phyloP scores from a whole-genome alignment of 169 alveolate species.

The Plasmodium adleri region DNA sequence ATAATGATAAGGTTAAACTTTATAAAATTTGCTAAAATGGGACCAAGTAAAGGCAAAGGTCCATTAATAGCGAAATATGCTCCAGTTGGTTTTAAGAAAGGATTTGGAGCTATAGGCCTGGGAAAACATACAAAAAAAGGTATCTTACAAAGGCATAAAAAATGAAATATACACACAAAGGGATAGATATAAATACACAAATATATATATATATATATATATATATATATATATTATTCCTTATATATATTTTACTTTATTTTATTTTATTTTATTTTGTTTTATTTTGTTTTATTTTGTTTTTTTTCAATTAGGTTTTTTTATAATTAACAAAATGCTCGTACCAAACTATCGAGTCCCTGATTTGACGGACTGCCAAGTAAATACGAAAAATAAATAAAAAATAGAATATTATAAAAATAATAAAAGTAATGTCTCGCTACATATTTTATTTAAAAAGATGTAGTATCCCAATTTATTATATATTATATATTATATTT shows the following conservation, averaged over 20 bases:
- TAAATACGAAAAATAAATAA: slow-evolving; percentile 15
- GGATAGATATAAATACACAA: not conserved
- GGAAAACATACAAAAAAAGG: slow-evolving; percentile 92
- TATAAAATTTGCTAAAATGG: slow-evolving; percentile 81
- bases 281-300: too few relatives aligned
- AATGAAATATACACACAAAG: not conserved
- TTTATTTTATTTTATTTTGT: not conserved
- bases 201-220: not conserved
- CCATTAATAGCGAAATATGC: slow-evolving; percentile 90
- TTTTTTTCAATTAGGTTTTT: slow-evolving; percentile 81
- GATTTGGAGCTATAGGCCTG: slow-evolving; percentile 91
- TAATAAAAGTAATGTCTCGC: not conserved
- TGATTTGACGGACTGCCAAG: slow-evolving; percentile 80
- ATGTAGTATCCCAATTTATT: too few relatives aligned
- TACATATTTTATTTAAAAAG: too few relatives aligned
- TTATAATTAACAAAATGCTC: slow-evolving; percentile 88
- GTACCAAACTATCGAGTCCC: slow-evolving; percentile 90
- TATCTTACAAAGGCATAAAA: slow-evolving; percentile 14
- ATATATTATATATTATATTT: too few relatives aligned
- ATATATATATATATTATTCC: not conserved
- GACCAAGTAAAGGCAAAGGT: slow-evolving; percentile 91
- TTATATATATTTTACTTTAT: not conserved
- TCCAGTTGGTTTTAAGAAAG: slow-evolving; percentile 90
- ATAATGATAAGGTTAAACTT: slow-evolving; percentile 65
- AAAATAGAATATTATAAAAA: slow-evolving; percentile 2